These are phyloP conservation scores for Lentinula raphanica DNA, from an alignment of 768 basidiomycete genomes.

Conservation along the genomic window DNA sequence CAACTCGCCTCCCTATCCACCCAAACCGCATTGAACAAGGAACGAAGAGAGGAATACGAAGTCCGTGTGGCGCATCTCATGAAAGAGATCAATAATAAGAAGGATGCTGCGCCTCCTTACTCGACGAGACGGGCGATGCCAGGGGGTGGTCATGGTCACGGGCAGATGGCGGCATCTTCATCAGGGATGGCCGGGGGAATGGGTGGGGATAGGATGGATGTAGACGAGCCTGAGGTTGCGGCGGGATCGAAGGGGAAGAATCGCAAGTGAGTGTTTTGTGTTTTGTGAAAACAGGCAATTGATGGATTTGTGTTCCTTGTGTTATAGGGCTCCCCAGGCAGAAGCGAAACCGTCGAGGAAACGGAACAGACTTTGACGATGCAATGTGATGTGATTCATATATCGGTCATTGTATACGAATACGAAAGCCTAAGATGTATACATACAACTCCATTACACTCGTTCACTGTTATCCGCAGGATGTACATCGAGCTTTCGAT, in stretches of 20 bases:
- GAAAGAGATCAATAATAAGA: conserved; percentile 61
- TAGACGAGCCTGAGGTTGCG: conserved; percentile 44
- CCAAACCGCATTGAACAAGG: conserved; percentile 35
- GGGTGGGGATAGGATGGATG: conserved; percentile 44
- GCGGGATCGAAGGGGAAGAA: conserved; percentile 46
- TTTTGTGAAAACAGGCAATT: neutral
- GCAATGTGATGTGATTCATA: no score
- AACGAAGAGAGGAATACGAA: conserved; percentile 51
- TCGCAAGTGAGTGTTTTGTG: conserved; percentile 44
- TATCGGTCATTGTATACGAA: no score
- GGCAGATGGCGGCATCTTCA: no score
- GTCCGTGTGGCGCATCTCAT: conserved; percentile 44
- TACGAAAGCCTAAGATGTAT: no score
- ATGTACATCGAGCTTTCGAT: no score
- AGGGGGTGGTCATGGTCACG: conserved; percentile 18
- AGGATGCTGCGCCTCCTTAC: conserved; percentile 36
- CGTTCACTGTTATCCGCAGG: no score
- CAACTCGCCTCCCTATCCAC: conserved; percentile 57
- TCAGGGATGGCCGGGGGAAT: conserved; percentile 27
- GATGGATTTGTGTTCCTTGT: neutral
- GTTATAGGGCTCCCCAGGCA: conserved; percentile 34
- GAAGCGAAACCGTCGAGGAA: conserved; percentile 49
- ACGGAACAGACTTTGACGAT: conserved; percentile 57
- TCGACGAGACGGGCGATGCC: conserved; percentile 13
- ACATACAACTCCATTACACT: no score